These are phyloP conservation scores for Oryza meridionalis DNA, from an alignment of 176 grass and related monocot species.

Conservation along the genomic window DNA sequence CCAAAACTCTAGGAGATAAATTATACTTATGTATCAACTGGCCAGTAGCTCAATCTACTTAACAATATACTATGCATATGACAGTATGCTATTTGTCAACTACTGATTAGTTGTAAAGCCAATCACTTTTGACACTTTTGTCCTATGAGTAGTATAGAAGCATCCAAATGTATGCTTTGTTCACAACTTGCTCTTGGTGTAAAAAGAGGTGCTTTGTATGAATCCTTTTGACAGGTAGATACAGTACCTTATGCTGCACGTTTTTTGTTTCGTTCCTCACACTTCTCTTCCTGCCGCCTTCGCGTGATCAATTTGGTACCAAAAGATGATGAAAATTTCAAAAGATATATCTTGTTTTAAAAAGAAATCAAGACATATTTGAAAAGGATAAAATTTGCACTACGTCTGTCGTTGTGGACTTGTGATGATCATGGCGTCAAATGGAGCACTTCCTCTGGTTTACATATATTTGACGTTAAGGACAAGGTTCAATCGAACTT, in stretches of 20 bases:
- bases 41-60: background rate
- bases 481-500: too few relatives aligned
- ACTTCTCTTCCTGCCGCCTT: background rate
- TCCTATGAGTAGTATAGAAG: slow-evolving; percentile 31
- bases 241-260: slow-evolving; percentile 35
- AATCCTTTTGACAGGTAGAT: slow-evolving; percentile 23
- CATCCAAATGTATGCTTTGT: background rate
- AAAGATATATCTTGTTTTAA: background rate
- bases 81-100: background rate
- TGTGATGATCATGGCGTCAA: background rate
- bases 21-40: too few relatives aligned
- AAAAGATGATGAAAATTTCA: slow-evolving; percentile 2
- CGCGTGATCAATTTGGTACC: background rate
- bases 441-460: too few relatives aligned
- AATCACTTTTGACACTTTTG: slow-evolving; percentile 34
- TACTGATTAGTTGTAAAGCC: slow-evolving; percentile 37
- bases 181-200: background rate
- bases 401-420: background rate
- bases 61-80: background rate
- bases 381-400: background rate
- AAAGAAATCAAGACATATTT: background rate
- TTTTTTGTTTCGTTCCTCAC: slow-evolving; percentile 27
- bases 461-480: too few relatives aligned
- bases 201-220: background rate
- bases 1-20: background rate